Base-by-base conservation (phyloP, 108 stramenopile genomes). In the Nitzschia sp. region DNA sequence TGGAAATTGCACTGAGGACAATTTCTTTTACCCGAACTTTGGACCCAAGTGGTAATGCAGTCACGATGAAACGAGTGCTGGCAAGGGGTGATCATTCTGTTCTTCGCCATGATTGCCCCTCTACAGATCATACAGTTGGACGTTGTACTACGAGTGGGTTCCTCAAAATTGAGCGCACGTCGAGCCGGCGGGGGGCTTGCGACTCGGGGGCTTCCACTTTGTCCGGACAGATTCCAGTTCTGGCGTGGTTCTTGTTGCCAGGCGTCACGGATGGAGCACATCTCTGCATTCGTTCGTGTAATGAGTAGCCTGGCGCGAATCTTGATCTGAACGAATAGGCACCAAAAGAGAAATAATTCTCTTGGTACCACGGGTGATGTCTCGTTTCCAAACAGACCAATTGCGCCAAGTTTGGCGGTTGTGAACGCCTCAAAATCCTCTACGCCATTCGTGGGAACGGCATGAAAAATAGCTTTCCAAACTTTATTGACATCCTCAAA, bases 291-390 rank as follows among this genome's bases (percentile, higher is more conserved):
- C n/a, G 50, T 52, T 19, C 50, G 4, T 6, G 50, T 19, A 17
- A 52, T 19, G 19, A 31, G 30, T 8, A 30, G 26, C 11, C 63
- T 46, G 2, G 21, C 25, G n/a, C 46, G 27, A 6, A 64, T 9
- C 30, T 46, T 38, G 46, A 64, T 48, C 9, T 48, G 38, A 41
- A 13, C 38, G 13, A 41, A 22, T 25, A 64, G 63, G 17, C 23
- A 17, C 63, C 63, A 64, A 26, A 41, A 64, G 17, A 64, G 47
- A 28, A 64, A 11, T 5, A 44, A 47, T 3, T n/a, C 17, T 46
- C 63, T 38, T 2, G 21, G 28, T 5, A 50, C 63, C 2, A 64
- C 11, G 3, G 63, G 63, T 30, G 26, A 64, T 50, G 13, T 13
- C 9, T 48, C 33, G 15, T 8, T 26, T 13, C 13, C 3, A 28